These are phyloP conservation scores for Cryptococcus depauperatus DNA, from an alignment of 1,284 basidiomycete species.

Conservation along the genomic window DNA sequence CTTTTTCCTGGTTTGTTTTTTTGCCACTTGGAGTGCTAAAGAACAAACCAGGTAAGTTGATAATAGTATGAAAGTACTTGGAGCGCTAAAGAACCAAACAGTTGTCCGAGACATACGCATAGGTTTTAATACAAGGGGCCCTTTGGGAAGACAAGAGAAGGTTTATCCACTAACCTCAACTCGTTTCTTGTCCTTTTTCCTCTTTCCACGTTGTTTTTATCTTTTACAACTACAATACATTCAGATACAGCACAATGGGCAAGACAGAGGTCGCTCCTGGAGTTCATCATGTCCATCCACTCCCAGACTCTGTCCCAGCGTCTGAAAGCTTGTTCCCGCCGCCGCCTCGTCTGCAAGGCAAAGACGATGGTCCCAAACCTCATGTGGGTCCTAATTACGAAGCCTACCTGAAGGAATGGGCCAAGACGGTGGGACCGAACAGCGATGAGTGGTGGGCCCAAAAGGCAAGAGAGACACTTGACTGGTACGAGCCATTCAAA, in stretches of 20 bases:
- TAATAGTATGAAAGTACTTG: too few species aligned
- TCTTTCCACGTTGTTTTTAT: too few species aligned
- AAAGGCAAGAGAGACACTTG: conserved; percentile 73
- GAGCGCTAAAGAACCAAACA: too few species aligned
- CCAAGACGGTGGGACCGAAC: conserved; percentile 61
- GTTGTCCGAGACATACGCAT: too few species aligned
- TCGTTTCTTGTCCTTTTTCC: too few species aligned
- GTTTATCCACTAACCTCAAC: too few species aligned
- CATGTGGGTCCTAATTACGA: conserved; percentile 68
- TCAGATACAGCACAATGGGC: conserved; percentile 8
- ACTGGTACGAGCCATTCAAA: conserved; percentile 88
- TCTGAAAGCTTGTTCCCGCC: conserved; percentile 35
- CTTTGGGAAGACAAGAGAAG: too few species aligned
- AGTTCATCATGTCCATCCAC: conserved; percentile 25
- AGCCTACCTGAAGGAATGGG: conserved; percentile 62
- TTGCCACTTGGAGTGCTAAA: too few species aligned
- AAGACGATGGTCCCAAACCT: conserved; percentile 44
- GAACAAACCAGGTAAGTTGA: too few species aligned
- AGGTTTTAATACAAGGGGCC: too few species aligned
- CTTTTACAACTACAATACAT: too few species aligned
- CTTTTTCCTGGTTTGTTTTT: too few species aligned
- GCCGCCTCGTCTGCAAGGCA: conserved; percentile 34
- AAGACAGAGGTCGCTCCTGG: conserved; percentile 7
- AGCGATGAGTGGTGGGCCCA: conserved; percentile 82
- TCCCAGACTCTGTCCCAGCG: conserved; percentile 31